Base-by-base conservation (phyloP, 169 alveolate genomes). In the Eimeria necatrix region DNA sequence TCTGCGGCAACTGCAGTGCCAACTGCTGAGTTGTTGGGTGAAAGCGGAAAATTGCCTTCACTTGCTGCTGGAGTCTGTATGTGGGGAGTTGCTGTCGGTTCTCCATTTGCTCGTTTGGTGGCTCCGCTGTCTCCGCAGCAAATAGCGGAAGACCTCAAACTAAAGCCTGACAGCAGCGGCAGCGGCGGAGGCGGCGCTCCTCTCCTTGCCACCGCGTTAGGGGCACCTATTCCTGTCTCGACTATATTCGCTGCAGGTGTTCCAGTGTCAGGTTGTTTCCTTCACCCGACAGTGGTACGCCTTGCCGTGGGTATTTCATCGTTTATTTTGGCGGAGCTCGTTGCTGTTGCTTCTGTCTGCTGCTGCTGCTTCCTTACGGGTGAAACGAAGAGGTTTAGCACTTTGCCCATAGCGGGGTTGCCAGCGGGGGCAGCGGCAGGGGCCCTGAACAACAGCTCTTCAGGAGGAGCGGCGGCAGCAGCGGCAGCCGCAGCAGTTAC, bases 391-490 rank as follows among this genome's bases (percentile, higher is more conserved):
- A 20, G 83, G 46, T 73, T 76, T 52, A 68, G 78, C 80, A 73
- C 90, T 9, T 90, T 91, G 16, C 95, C 95, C 56, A 53, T 61
- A 5, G 95, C 86, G 14, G 95, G 81, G 20, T 80, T 83, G 46
- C 89, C 90, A 1, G 90, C 73, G 32, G 90, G 90, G 7, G 89
- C 85, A 9, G 71, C 95, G 6, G 95, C 90, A 20, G 95, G 95
- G 89, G 89, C 89, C 71, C 71, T 80, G 49, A 80, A n/a, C 89
- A 52, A 71, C 78, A 73, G 95, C 24, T 85, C 90, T 85, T 83
- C 95, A 3, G 93, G 93, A 4, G 83, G 91, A 53, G 95, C 95
- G 3, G 95, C 90, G 14, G 95, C 95, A 32, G 94, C 83, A 26
- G 86, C 86, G 52, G 60, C 95, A 6, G 95, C 95, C 8, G 95